A percentile compares a stretch with the other conserved stretches of the same genome.
Evolutionary conservation across 2,329 filamentous ascomycete species (phyloP).

Genomic region (Fusarium vanettenii): DNA sequence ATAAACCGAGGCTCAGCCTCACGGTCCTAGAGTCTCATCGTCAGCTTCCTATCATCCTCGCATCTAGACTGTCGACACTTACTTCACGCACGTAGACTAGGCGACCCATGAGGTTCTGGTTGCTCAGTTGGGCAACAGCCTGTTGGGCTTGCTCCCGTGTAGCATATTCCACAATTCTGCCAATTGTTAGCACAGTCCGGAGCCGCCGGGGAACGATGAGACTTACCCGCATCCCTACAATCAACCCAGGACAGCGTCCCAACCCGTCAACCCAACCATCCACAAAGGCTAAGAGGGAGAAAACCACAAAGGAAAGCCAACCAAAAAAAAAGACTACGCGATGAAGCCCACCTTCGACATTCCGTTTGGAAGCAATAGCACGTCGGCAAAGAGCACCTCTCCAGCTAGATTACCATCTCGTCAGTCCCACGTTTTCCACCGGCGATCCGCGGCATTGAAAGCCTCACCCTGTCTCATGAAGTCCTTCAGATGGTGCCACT

Average conservation of each 20-base stretch:
- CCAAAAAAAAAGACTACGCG: slow-evolving; percentile 81
- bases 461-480: slow-evolving; percentile 98
- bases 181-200: slow-evolving; percentile 46
- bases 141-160: slow-evolving; percentile 99
- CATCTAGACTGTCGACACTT: slow-evolving; percentile 47
- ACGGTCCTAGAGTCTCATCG: slow-evolving; percentile 75
- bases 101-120: slow-evolving; percentile 98
- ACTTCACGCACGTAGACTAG: slow-evolving; percentile 99
- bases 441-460: slow-evolving; percentile 41
- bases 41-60: not conserved
- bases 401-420: slow-evolving; percentile 74
- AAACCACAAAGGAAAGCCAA: slow-evolving; percentile 81
- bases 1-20: slow-evolving; percentile 98
- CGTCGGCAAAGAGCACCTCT: slow-evolving; percentile 99
- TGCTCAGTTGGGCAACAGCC: slow-evolving; percentile 97
- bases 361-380: slow-evolving; percentile 99
- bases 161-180: slow-evolving; percentile 99
- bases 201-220: not conserved
- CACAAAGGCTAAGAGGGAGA: slow-evolving; percentile 77
- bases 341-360: slow-evolving; percentile 99
- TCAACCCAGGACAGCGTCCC: slow-evolving; percentile 86
- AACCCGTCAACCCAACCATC: slow-evolving; percentile 99
- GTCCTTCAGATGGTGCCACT: slow-evolving; percentile 99
- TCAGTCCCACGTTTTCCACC: slow-evolving; percentile 52
- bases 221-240: slow-evolving; percentile 99